Conservation (phyloP, 352 stramenopile species). For the Aphanomyces cochlioides region DNA sequence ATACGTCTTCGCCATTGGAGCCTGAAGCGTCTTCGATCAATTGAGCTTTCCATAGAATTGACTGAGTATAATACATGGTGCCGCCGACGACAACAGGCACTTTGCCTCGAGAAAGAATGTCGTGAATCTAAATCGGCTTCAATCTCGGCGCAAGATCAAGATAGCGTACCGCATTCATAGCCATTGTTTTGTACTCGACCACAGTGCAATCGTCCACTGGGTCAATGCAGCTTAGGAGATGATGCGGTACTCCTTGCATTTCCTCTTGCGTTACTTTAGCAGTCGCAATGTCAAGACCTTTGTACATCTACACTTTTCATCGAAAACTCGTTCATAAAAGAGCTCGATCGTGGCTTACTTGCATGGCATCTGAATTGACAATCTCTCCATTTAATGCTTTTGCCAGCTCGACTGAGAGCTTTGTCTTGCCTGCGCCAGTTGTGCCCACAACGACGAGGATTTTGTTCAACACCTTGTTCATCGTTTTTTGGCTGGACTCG, state of each 20-base stretch:
- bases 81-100: constrained; percentile 88
- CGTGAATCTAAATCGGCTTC: constrained; percentile 52
- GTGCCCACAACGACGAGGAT: constrained; percentile 87
- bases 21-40: constrained; percentile 71
- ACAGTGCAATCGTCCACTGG: constrained; percentile 72
- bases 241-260: constrained; percentile 84
- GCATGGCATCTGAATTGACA: constrained; percentile 90
- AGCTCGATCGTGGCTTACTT: constrained; percentile 39
- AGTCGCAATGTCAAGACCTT: constrained; percentile 83
- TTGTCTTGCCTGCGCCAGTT: constrained; percentile 90
- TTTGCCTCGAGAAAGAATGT: constrained; percentile 81
- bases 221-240: constrained; percentile 85
- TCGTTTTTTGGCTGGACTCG: constrained; percentile 4
- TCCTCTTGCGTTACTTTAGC: constrained; percentile 85
- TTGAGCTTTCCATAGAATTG: constrained; percentile 83
- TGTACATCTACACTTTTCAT: constrained; percentile 63
- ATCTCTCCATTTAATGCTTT: constrained; percentile 86
- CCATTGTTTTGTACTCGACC: constrained; percentile 73
- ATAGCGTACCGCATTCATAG: constrained; percentile 41
- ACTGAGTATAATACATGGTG: constrained; percentile 92
- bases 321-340: neutral
- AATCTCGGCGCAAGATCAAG: neutral
- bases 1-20: constrained; percentile 16
- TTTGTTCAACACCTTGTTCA: constrained; percentile 51
- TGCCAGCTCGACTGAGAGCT: constrained; percentile 89